Base-by-base conservation (phyloP, 2,329 filamentous ascomycete genomes). In the Graphilbum fragrans region DNA sequence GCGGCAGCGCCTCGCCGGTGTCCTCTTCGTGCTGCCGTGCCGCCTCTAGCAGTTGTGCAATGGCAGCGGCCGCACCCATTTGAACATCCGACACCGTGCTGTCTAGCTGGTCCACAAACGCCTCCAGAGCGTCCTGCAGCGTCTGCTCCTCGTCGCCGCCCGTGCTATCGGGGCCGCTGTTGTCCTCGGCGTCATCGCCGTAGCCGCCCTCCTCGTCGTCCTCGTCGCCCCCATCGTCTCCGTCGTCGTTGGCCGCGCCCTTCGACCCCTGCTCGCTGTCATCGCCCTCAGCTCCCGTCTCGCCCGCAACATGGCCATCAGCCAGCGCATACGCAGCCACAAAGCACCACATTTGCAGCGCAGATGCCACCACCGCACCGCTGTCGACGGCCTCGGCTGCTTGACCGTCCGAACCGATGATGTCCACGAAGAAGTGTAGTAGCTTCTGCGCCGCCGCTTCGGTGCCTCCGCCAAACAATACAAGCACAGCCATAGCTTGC, bases 41-140 rank as follows among this genome's bases (percentile, higher is more conserved):
- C 47, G 82, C 82, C 58, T 94, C 87, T 52, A 85, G 90, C 11
- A 94, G 67, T 10, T 93, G 66, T 1, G 86, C 86, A 45, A 94
- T 87, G 56, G 85, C 85, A 53, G 82, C 75, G 4, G 82, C 86
- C 0, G 86, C 82, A 4, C 81, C 77, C 36, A 86, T 77, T 53
- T 92, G 85, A 1, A 94, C 83, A 9, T 72, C 66, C 1, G 77
- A 65, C 44, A 86, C 79, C 25, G 69, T 69, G 56, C 82, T 86
- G 45, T 88, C 79, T 17, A 94, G 79, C 59, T 94, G 87, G 37
- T 94, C 86, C 34, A 85, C 78, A 51, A 94, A 86, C 2, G 81
- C 79, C 41, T 92, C 82, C 52, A 92, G 73, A 16, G 84, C 81
- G 22, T 75, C 63, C 48, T 86, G 79, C n/a, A n/a, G n/a, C n/a